Evolutionary conservation across 163 green algal species (phyloP).

Genomic region (Coccomyxa subellipsoidea): DNA sequence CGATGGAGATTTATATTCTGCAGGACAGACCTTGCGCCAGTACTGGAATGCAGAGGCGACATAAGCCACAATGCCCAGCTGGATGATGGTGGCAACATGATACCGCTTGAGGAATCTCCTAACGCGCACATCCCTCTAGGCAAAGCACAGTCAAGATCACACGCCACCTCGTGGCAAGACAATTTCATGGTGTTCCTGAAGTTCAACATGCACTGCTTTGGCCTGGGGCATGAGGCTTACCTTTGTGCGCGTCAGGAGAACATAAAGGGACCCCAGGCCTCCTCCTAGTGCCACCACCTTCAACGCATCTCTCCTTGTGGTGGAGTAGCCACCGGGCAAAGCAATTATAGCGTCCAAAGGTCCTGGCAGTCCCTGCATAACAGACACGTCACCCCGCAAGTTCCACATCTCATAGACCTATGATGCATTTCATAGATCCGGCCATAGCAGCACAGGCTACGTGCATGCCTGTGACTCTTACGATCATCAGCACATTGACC

Average conservation of each 20-base stretch:
- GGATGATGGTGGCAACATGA: slow-evolving; percentile 38
- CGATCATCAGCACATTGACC: too few species aligned
- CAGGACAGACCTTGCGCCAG: slow-evolving; percentile 41
- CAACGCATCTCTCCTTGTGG: slow-evolving; percentile 45
- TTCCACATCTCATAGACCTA: too few species aligned
- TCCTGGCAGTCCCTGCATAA: not conserved
- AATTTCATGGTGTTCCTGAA: too few species aligned
- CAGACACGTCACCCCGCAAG: too few species aligned
- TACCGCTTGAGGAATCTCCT: slow-evolving; percentile 29
- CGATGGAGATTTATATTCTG: too few species aligned
- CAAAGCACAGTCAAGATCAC: too few species aligned
- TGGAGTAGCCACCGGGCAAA: slow-evolving; percentile 53
- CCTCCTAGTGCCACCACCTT: slow-evolving; percentile 42
- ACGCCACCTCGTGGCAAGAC: too few species aligned
- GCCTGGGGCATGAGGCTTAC: slow-evolving; percentile 32
- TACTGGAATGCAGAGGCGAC: slow-evolving; percentile 36
- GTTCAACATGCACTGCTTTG: not conserved
- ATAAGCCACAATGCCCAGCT: slow-evolving; percentile 48
- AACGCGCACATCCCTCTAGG: slow-evolving; percentile 27
- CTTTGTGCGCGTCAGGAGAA: slow-evolving; percentile 37
- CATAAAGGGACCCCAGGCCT: slow-evolving; percentile 31
- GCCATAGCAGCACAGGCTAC: too few species aligned
- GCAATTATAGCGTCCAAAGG: slow-evolving; percentile 33
- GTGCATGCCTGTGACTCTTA: too few species aligned
- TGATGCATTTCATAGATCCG: too few species aligned